Evolutionary conservation across 495 filamentous ascomycete genomes (phyloP).

Genomic region (Articulospora tetracladia): DNA sequence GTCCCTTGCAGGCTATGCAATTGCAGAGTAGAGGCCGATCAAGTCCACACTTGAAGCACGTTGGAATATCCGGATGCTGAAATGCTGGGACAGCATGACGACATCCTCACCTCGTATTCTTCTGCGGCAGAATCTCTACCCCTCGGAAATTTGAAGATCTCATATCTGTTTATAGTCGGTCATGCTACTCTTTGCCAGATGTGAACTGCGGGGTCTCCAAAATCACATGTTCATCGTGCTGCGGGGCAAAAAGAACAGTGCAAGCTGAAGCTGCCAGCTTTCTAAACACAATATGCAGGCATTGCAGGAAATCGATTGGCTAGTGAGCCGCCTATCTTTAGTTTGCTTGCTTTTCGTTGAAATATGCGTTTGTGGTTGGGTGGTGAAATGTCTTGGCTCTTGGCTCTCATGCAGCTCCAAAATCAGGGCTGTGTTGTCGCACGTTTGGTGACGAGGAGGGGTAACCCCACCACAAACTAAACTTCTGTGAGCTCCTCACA

Average conservation of each 20-base stretch:
- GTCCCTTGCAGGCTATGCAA: too few species aligned
- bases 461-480: neutral
- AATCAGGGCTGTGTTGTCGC: neutral
- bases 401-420: neutral
- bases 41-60: too few species aligned
- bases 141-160: too few species aligned
- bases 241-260: neutral
- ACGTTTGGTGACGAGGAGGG: neutral
- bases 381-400: neutral
- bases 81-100: too few species aligned
- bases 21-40: too few species aligned
- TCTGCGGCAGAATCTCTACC: too few species aligned
- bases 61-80: too few species aligned
- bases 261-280: neutral
- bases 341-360: neutral
- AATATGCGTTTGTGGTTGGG: neutral
- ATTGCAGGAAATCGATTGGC: neutral
- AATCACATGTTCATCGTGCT: too few species aligned
- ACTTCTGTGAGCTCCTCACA: neutral
- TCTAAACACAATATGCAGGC: neutral
- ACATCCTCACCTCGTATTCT: too few species aligned
- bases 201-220: too few species aligned
- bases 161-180: too few species aligned
- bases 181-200: too few species aligned
- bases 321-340: neutral